Evolutionary conservation across 2,329 filamentous ascomycete species (phyloP), one percentile per base, ranked within the genome.

Genomic region (Trichoderma sp.): DNA sequence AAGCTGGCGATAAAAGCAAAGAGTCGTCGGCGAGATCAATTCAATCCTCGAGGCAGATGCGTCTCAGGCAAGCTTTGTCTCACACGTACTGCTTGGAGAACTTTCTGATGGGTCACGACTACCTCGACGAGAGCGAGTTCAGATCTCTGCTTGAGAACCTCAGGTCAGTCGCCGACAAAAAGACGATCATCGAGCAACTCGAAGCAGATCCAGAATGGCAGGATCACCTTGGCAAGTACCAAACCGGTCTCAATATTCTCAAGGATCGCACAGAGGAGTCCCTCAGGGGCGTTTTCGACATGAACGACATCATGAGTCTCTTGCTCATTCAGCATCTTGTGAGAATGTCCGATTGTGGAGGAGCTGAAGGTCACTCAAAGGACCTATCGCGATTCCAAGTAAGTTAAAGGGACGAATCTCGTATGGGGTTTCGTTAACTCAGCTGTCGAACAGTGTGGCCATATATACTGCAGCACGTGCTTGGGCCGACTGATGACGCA

Each of bases 381-480:
- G 50, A 69, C 41, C 56, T n/a, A n/a, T 24, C 1, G 3, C 12
- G 17, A 1, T 47, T n/a, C n/a, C n/a, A n/a, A n/a, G n/a, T n/a
- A n/a, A n/a, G n/a, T n/a, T n/a, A n/a, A n/a, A n/a, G n/a, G n/a
- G n/a, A n/a, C n/a, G n/a, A n/a, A n/a, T n/a, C n/a, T n/a, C n/a
- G n/a, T n/a, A n/a, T n/a, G n/a, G n/a, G n/a, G n/a, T n/a, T n/a
- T n/a, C n/a, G n/a, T n/a, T n/a, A n/a, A n/a, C n/a, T n/a, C n/a
- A n/a, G n/a, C n/a, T 24, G 21, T 9, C 30, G 17, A 2, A 15
- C 15, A 77, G 77, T 79, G 78, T 34, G 67, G 68, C 0, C 77
- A 80, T 50, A 30, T 73, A 1, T 77, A 74, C 47, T 79, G 78
- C 64, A 2, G 3, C 0, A 1, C 3, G 0, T 79, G 77, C 39